Base-by-base conservation (phyloP, 148 eudicot genomes). In the Beta vulgaris region DNA sequence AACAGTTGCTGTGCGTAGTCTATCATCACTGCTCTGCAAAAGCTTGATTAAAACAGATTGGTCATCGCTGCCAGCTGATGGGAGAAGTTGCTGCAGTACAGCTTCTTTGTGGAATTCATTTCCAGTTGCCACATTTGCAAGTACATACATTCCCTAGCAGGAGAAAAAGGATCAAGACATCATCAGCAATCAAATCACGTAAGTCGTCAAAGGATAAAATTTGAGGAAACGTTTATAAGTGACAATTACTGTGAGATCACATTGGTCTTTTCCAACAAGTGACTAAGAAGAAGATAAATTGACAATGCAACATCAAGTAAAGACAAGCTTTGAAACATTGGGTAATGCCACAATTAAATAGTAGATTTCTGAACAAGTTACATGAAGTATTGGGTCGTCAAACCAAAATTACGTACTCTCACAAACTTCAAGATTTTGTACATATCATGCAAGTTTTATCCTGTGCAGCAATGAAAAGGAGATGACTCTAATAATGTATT, bases 71-170 rank as follows among this genome's bases (percentile, higher is more conserved):
- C 80, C 79, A 37, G 81, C 39, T 71, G 80, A 80, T 44, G 84
- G 87, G 69, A 92, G 80, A 59, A 96, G 85, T 78, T 86, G 86
- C 68, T 83, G 78, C 86, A 92, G 86, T 23, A 89, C 91, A n/a
- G 98, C 89, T 76, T 87, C 90, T 78, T 96, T 92, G 77, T 91
- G 94, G 70, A 79, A 76, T 79, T 96, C 99, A 43, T 78, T 89
- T 74, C 99, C 99, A 53, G 97, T 82, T 46, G 98, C 95, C 80
- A 92, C 90, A 79, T 92, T 96, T 80, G 82, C 83, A 68, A 96
- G 88, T 42, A 85, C 86, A 76, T 86, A 88, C 95, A 92, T 88
- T 57, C 92, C 98, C 99, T 96, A 44, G n/a, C 51, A 48, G 40
- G 42, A 63, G n/a, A 74, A 25, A 67, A 13, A 14, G 25, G 48